Evolutionary conservation across 2,329 filamentous ascomycete species (phyloP), one percentile per base, ranked within the genome.

Genomic region (Dactylellina drechsleri): DNA sequence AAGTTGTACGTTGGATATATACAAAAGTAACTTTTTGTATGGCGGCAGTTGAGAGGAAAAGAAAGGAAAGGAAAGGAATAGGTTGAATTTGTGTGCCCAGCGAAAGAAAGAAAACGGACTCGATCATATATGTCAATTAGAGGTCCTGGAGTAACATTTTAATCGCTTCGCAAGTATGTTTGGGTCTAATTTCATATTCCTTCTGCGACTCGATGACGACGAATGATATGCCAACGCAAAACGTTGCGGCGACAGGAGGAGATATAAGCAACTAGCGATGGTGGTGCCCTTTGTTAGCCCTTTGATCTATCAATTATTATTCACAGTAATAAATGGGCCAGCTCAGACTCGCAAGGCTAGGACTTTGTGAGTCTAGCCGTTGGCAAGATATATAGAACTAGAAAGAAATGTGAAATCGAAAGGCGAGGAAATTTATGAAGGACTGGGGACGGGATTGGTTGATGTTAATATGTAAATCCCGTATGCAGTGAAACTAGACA

Each of bases 401-500:
- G 62, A 74, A 66, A 31, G 26, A 53, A 26, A 64, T 60, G 57
- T 12, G 47, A 52, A 52, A 47, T 47, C 15, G 16, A 47, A 47
- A 47, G 54, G 49, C 40, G 56, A 45, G 36, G 61, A 56, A 36
- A 28, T 75, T 67, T 75, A 62, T 64, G 71, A 75, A 65, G 54
- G 43, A 58, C 52, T 53, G 56, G 62, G 31, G 45, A 71, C 56
- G 66, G 31, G 70, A 62, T 52, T 28, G 36, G 62, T 68, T 58
- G 57, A 57, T 56, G 64, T 68, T 68, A 68, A 75, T 65, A 67
- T 75, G 70, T 56, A 75, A 67, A 62, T 18, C 57, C 52, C 20
- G 54, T 64, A 75, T 75, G 71, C 71, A 67, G 71, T 75, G 71
- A 58, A 65, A 75, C 65, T 52, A 61, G 58, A 75, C 64, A 68